Evolutionary conservation across 257 asterid genomes (phyloP).

Genomic region (Petunia secreta): DNA sequence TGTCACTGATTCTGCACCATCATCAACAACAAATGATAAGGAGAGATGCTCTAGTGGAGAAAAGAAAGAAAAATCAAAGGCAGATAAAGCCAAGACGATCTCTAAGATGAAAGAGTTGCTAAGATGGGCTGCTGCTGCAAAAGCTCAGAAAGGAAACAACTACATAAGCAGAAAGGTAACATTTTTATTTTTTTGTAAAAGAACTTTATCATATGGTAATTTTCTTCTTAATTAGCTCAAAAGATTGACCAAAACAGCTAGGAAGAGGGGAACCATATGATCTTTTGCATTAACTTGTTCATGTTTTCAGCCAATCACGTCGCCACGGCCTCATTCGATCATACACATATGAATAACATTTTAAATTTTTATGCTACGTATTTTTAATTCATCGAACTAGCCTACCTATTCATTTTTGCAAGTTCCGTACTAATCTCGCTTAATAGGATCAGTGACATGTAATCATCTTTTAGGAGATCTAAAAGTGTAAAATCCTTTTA

Average conservation of each 20-base stretch:
- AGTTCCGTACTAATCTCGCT: too few relatives aligned
- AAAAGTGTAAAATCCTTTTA: not conserved
- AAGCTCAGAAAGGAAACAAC: constrained; percentile 59
- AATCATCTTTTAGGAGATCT: too few relatives aligned
- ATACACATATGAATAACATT: too few relatives aligned
- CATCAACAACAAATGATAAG: constrained; percentile 27
- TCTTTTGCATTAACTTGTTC: too few relatives aligned
- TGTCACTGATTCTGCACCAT: constrained; percentile 28
- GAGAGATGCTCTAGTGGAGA: constrained; percentile 27
- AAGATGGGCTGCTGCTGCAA: constrained; percentile 78
- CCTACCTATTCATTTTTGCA: too few relatives aligned
- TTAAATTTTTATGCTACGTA: too few relatives aligned
- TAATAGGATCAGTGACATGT: too few relatives aligned
- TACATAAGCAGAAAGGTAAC: constrained; percentile 63
- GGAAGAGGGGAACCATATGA: too few relatives aligned
- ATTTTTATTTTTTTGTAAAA: not conserved
- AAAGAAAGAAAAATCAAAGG: constrained; percentile 38
- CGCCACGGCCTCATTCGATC: too few relatives aligned
- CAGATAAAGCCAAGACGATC: constrained; percentile 48
- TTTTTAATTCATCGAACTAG: too few relatives aligned
- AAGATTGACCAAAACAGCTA: not conserved
- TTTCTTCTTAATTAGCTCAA: not conserved
- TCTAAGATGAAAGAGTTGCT: constrained; percentile 70
- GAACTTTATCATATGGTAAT: not conserved
- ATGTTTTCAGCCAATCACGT: too few relatives aligned